Evolutionary conservation across 1,139 yeast species (phyloP).

Genomic region (Lodderomyces metapsilosis): DNA sequence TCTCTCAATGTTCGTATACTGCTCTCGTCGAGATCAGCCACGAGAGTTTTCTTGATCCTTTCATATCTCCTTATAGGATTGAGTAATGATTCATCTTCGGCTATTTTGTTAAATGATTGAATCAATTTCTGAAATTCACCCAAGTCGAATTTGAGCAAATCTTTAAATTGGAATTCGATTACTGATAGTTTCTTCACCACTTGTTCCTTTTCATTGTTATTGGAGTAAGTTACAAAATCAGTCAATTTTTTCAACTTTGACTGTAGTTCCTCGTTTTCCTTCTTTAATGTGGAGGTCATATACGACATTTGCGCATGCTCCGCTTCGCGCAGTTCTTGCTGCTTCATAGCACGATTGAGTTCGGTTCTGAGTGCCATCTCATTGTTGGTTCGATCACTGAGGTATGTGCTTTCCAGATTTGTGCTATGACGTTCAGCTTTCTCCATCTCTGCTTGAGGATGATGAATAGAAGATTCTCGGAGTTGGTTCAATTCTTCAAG

Average conservation of each 20-base stretch:
- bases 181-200: slow-evolving; percentile 19
- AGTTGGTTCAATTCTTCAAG: slow-evolving; percentile 8
- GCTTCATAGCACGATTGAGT: slow-evolving; percentile 44
- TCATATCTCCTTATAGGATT: slow-evolving; percentile 56
- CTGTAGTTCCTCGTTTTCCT: slow-evolving; percentile 30
- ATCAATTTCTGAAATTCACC: slow-evolving; percentile 42
- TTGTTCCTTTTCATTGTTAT: slow-evolving; percentile 18
- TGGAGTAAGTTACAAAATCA: slow-evolving; percentile 16
- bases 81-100: slow-evolving; percentile 56
- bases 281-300: slow-evolving; percentile 39
- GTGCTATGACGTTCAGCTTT: neutral
- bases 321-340: slow-evolving; percentile 47
- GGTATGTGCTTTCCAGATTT: neutral
- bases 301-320: slow-evolving; percentile 49
- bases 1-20: slow-evolving; percentile 38
- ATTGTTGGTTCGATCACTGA: neutral
- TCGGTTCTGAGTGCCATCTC: slow-evolving; percentile 31
- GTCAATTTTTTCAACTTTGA: slow-evolving; percentile 9
- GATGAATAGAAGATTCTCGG: neutral
- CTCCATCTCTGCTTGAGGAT: neutral
- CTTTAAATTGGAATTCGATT: slow-evolving; percentile 39
- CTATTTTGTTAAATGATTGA: slow-evolving; percentile 49
- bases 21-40: slow-evolving; percentile 11
- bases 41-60: slow-evolving; percentile 27
- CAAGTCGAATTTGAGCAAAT: slow-evolving; percentile 36